Conservation (phyloP, 2,329 filamentous ascomycete species). For the Alternaria infectoria region DNA sequence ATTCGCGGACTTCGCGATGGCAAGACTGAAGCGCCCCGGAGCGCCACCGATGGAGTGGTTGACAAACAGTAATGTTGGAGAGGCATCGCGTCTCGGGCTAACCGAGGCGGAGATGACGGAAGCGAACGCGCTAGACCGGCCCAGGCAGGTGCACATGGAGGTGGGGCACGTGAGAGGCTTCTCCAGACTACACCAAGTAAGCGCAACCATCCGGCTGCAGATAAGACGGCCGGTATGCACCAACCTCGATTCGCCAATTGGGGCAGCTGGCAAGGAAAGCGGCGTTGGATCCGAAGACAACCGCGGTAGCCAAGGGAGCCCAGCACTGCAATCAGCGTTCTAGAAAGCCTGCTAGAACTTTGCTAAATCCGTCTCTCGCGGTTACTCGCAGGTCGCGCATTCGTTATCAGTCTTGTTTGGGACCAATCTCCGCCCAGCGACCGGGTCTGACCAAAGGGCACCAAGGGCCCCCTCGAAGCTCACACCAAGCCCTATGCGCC, state of each 20-base stretch:
- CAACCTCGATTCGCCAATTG: constrained; percentile 14
- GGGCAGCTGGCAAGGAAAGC: constrained; percentile 32
- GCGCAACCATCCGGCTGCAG: constrained; percentile 17
- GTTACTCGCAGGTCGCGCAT: neutral
- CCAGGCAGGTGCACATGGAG: constrained; percentile 7
- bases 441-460: constrained; percentile 10
- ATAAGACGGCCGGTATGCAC: constrained; percentile 10
- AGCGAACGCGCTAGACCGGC: neutral
- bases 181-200: constrained; percentile 16
- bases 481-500: constrained; percentile 55
- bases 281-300: constrained; percentile 18
- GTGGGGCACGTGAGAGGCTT: constrained; percentile 25
- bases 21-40: constrained; percentile 10
- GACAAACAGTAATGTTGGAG: constrained; percentile 18
- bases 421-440: constrained; percentile 23
- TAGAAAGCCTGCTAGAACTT: constrained; percentile 31
- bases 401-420: constrained; percentile 25
- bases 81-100: constrained; percentile 7
- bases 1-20: neutral
- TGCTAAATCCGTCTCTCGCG: neutral
- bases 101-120: constrained; percentile 15
- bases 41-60: constrained; percentile 20
- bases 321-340: constrained; percentile 14
- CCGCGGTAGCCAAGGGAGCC: constrained; percentile 19
- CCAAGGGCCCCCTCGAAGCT: neutral